phyloP scores from a whole-genome alignment of 176 grass and related monocot genomes.

The Eragrostis curvula region DNA sequence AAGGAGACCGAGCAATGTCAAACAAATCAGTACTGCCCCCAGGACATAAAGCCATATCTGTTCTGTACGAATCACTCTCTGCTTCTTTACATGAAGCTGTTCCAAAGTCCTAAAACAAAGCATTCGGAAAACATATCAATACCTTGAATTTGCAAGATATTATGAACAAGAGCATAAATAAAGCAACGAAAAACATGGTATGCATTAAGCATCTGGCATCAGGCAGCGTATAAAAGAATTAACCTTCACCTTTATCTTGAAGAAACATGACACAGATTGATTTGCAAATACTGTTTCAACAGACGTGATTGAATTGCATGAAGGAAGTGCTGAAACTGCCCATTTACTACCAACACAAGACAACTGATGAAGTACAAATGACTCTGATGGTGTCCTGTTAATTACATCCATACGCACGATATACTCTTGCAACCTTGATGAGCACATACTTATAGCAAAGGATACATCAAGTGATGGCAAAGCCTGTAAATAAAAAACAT shows the following conservation, averaged over 20 bases:
- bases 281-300: constrained; percentile 69
- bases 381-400: constrained; percentile 70
- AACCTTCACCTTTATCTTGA: constrained; percentile 85
- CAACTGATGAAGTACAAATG: constrained; percentile 75
- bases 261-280: constrained; percentile 81
- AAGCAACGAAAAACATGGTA: constrained; percentile 9
- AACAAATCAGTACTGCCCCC: constrained; percentile 52
- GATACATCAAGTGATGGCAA: constrained; percentile 85
- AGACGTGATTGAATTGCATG: constrained; percentile 57
- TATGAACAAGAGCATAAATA: constrained; percentile 14
- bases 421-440: constrained; percentile 86
- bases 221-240: constrained; percentile 22
- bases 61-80: constrained; percentile 41
- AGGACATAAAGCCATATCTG: constrained; percentile 62
- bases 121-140: constrained; percentile 26
- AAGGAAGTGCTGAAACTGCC: constrained; percentile 72
- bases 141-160: constrained; percentile 3
- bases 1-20: constrained; percentile 76
- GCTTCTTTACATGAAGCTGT: constrained; percentile 49
- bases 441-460: constrained; percentile 71
- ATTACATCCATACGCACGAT: constrained; percentile 85
- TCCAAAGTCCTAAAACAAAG: constrained; percentile 65
- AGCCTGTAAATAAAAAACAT: constrained; percentile 62
- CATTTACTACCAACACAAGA: constrained; percentile 81
- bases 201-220: constrained; percentile 8